Conservation (phyloP, 1,284 basidiomycete species). For the Sporisorium exsertum region DNA sequence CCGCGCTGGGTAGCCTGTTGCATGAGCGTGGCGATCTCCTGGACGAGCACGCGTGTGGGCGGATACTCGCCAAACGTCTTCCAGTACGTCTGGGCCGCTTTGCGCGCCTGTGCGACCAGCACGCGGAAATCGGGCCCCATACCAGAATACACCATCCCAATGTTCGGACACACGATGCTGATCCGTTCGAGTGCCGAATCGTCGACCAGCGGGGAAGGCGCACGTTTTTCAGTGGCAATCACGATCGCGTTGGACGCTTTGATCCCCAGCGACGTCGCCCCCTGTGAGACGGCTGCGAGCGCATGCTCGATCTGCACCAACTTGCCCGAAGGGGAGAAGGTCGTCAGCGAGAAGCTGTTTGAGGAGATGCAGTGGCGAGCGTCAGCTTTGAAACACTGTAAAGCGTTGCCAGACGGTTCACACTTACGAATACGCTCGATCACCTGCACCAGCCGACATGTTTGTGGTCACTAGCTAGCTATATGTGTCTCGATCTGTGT, state of each 20-base stretch:
- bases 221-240: slow-evolving; percentile 99
- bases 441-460: slow-evolving; percentile 67
- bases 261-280: slow-evolving; percentile 96
- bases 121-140: slow-evolving; percentile 99
- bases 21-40: slow-evolving; percentile 97
- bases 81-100: slow-evolving; percentile 99
- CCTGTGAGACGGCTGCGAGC: slow-evolving; percentile 84
- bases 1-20: slow-evolving; percentile 98
- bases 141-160: slow-evolving; percentile 94
- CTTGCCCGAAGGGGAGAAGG: slow-evolving; percentile 98
- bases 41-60: slow-evolving; percentile 93
- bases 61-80: slow-evolving; percentile 99
- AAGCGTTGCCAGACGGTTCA: not conserved
- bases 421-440: slow-evolving; percentile 64
- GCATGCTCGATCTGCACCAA: slow-evolving; percentile 94
- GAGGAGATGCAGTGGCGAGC: not conserved
- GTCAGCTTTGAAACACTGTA: not conserved
- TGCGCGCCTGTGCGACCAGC: slow-evolving; percentile 90
- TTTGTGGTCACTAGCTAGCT: slow-evolving; percentile 12
- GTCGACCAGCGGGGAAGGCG: slow-evolving; percentile 95
- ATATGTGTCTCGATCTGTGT: not conserved
- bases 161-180: slow-evolving; percentile 95
- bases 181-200: slow-evolving; percentile 96
- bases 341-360: slow-evolving; percentile 93
- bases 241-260: slow-evolving; percentile 99